Conservation (phyloP, 176 grass and related monocot genomes). For the Hyparrhenia diplandra region DNA sequence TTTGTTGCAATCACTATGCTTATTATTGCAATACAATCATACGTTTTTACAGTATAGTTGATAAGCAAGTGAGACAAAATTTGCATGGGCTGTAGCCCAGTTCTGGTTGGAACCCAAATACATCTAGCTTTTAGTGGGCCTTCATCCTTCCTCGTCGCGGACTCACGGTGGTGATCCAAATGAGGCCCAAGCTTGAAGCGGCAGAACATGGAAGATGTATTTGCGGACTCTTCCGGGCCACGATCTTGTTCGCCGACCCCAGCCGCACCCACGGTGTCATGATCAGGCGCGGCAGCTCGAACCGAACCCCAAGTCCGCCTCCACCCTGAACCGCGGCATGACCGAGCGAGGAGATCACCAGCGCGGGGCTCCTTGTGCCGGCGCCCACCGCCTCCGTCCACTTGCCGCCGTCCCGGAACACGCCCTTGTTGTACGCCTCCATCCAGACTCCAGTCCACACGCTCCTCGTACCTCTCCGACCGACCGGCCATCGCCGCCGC, state of each 20-base stretch:
- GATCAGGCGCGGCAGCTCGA: constrained; percentile 36
- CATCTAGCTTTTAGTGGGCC: too few relatives aligned
- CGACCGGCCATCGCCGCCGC: constrained; percentile 15
- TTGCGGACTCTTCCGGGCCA: constrained; percentile 40
- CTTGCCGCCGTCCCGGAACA: constrained; percentile 38
- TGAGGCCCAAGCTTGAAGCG: too few relatives aligned
- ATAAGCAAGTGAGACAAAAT: too few relatives aligned
- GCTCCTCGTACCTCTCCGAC: too few relatives aligned
- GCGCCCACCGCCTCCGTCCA: constrained; percentile 62
- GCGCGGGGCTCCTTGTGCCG: constrained; percentile 44
- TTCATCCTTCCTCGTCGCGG: too few relatives aligned
- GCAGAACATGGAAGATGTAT: too few relatives aligned
- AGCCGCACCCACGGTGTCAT: constrained; percentile 54
- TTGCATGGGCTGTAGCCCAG: too few relatives aligned
- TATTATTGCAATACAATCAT: too few relatives aligned
- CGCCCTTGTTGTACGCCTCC: constrained; percentile 48
- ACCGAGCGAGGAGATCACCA: constrained; percentile 58
- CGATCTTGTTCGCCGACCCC: constrained; percentile 31
- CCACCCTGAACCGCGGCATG: constrained; percentile 29
- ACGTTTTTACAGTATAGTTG: too few relatives aligned
- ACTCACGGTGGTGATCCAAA: too few relatives aligned
- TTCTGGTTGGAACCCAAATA: too few relatives aligned
- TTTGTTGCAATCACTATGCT: too few relatives aligned
- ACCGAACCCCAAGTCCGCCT: constrained; percentile 61
- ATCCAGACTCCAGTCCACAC: constrained; percentile 69